Evolutionary conservation across 2,329 filamentous ascomycete genomes (phyloP).

Genomic region (Alternaria sp.): DNA sequence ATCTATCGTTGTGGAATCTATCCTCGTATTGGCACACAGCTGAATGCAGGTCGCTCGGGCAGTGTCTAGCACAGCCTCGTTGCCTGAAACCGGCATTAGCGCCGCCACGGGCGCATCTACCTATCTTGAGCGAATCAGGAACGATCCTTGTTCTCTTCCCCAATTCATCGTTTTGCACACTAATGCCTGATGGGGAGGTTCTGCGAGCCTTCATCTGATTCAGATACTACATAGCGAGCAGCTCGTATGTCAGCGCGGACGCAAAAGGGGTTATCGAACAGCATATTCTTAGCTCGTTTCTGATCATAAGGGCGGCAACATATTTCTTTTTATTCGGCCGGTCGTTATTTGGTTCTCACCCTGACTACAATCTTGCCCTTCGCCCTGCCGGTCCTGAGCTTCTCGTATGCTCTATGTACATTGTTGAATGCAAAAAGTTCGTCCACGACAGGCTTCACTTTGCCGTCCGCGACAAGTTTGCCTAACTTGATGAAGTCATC

Average conservation of each 20-base stretch:
- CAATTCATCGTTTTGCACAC: not conserved
- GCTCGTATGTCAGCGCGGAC: not conserved
- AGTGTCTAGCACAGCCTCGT: not conserved
- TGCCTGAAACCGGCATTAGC: slow-evolving; percentile 1
- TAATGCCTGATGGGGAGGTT: not conserved
- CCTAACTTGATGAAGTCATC: slow-evolving; percentile 54
- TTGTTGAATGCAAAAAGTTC: slow-evolving; percentile 63
- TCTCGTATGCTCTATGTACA: slow-evolving; percentile 63
- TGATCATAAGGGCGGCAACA: not conserved
- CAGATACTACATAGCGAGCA: not conserved
- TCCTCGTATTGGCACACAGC: not conserved
- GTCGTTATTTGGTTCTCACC: not conserved
- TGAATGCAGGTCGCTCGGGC: not conserved
- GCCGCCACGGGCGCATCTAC: not conserved
- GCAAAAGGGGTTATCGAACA: not conserved
- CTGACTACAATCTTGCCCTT: slow-evolving; percentile 66
- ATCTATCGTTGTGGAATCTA: not conserved
- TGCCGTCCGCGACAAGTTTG: slow-evolving; percentile 64
- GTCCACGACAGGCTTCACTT: slow-evolving; percentile 65
- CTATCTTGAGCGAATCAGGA: not conserved
- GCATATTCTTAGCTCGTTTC: not conserved
- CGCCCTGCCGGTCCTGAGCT: slow-evolving; percentile 62
- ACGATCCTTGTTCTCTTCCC: not conserved
- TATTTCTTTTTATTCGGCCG: not conserved
- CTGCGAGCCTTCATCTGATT: not conserved